Evolutionary conservation across 768 basidiomycete species (phyloP), one percentile per base, ranked within the genome.

Genomic region (Serpula lacrymans): DNA sequence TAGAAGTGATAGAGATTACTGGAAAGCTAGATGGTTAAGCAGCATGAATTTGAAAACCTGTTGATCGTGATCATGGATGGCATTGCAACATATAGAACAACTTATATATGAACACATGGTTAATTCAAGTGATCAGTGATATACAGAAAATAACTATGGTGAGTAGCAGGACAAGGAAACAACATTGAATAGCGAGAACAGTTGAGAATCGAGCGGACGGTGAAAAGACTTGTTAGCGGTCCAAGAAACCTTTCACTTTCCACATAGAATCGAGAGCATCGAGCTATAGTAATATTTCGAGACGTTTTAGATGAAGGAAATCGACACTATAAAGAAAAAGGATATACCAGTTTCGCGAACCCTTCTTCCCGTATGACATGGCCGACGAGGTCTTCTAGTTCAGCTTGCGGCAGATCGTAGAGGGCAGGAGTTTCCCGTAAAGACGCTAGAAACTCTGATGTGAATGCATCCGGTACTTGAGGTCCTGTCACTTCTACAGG

Each of bases 301-400:
- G 17, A 16, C 18, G 23, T 30, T 11, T 25, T 10, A 30, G 16
- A 12, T 22, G 10, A 14, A 17, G 31, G 12, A 29, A 3, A 24
- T 11, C 14, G 35, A 22, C 13, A 59, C 76, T 37, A 6, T 40
- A 21, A 41, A 34, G 16, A 14, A 22, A 12, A 12, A n/a, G 35
- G 11, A 29, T 76, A 46, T 51, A 88, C 90, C 76, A 97, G 70
- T 48, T 76, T 72, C 10, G 72, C 61, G 54, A 96, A 91, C 6
- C 89, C 80, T 38, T 92, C 80, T 57, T 88, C 85, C 39, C 78
- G 74, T 13, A 88, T 69, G 17, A 87, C 71, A 20, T 79, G 71
- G 9, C 72, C 69, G 13, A 88, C 71, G 2, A 83, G 55, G 32
- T 60, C 59, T 51, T 86, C 82, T 10, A 88, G 70, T 6, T 72